Evolutionary conservation across 768 basidiomycete genomes (phyloP).

Genomic region (Phaeotremella skinneri): DNA sequence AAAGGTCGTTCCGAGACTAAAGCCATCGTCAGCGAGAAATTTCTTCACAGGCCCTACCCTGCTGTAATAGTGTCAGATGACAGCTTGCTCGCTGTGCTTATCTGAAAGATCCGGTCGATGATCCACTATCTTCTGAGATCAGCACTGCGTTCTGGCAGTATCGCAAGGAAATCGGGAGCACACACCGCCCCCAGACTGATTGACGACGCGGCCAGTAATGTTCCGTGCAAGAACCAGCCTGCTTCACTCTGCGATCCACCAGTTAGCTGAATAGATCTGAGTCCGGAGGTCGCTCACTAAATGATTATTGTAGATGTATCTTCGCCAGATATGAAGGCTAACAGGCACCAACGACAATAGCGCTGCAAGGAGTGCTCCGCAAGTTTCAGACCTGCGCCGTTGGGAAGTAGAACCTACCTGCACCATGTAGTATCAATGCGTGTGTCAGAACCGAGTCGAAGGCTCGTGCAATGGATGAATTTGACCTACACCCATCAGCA

Average conservation of each 20-base stretch:
- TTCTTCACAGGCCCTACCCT: conserved; percentile 12
- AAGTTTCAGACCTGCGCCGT: background rate
- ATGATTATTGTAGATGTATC: conserved; percentile 1
- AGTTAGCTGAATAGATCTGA: background rate
- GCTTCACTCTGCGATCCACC: conserved; percentile 12
- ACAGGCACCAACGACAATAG: conserved; percentile 23
- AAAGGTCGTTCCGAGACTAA: conserved; percentile 14
- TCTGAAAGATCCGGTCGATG: conserved; percentile 17
- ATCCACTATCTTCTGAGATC: conserved; percentile 25
- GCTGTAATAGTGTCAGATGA: conserved; percentile 7
- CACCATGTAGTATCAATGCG: conserved; percentile 21
- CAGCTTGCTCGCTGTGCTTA: conserved; percentile 9
- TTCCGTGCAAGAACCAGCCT: conserved; percentile 29
- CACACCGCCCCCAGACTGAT: conserved; percentile 19
- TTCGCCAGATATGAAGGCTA: conserved; percentile 8
- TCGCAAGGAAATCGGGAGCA: too few species aligned
- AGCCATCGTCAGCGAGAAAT: background rate
- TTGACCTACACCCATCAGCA: background rate
- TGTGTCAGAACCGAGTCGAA: conserved; percentile 22
- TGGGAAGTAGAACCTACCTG: conserved; percentile 7
- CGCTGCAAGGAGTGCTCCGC: conserved; percentile 20
- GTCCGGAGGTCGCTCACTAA: background rate
- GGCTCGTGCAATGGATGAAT: background rate
- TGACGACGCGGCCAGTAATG: conserved; percentile 9
- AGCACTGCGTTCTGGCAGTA: too few species aligned